Base-by-base conservation (phyloP, 345 rosid genomes). In the Gossypium sturtianum region DNA sequence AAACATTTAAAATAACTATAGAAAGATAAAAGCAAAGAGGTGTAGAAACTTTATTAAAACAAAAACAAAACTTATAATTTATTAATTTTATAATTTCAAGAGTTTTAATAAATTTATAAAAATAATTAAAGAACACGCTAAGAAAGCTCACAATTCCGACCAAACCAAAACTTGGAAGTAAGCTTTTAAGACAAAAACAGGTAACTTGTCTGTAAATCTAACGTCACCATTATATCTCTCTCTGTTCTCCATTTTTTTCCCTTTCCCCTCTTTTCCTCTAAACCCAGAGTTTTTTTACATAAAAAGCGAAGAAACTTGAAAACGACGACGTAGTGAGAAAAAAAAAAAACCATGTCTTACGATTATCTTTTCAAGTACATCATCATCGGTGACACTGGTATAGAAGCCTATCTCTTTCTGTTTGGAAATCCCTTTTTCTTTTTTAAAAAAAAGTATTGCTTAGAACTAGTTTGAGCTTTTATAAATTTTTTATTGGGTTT, bases 311-410 rank as follows among this genome's bases (percentile, higher is more conserved):
- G 34, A 70, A n/a, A 48, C 51, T 25, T 45, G 11, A 59, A 57
- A 15, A 45, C 70, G 62, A 34, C 43, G 27, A 23, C n/a, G 38
- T 60, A 49, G 19, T 1, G 12, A 45, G 48, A 9, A 45, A 9
- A 23, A 12, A 23, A 25, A 59, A 25, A 58, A 51, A 45, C 16
- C 74, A 86, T 89, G 90, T 85, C 89, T 41, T 89, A 89, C 87
- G 93, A 89, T 80, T 89, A 89, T 69, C 90, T 89, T 73, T 85
- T 89, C 87, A 87, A 87, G 86, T 89, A 85, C 87, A 87, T 89
- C 68, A 89, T 87, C 83, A 89, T 89, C 83, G 90, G 93, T n/a
- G 73, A 75, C 56, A 66, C 77, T 29, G 71, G 77, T 63, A 64
- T 34, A 34, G 41, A 34, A 34, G 41, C 41, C 2, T 20, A 3